Evolutionary conservation across 495 filamentous ascomycete genomes (phyloP).

Genomic region (Staphylotrichum longicolle): DNA sequence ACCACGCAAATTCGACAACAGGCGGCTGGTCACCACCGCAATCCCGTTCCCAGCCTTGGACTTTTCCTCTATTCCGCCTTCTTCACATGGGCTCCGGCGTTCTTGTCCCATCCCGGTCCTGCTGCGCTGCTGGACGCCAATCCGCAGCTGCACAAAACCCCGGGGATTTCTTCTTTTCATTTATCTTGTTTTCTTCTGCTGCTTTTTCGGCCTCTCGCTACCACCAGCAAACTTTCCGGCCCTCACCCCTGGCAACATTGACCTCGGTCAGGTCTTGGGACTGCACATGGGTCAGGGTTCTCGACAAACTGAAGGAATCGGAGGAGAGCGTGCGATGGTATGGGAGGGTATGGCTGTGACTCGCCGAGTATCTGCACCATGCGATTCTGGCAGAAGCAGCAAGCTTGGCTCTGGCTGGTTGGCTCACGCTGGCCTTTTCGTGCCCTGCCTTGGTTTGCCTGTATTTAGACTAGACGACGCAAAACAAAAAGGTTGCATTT

Average conservation of each 20-base stretch:
- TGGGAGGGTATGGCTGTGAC: neutral
- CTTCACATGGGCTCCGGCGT: slow-evolving; percentile 5
- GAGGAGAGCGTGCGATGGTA: neutral
- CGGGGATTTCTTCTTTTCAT: neutral
- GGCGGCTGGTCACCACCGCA: slow-evolving; percentile 1
- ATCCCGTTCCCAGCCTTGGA: neutral
- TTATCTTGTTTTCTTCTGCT: slow-evolving; percentile 4
- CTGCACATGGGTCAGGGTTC: neutral
- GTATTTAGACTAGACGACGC: slow-evolving; percentile 19
- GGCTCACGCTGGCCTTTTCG: neutral
- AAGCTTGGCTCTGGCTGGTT: neutral
- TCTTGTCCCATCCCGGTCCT: neutral
- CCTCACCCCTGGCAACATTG: too few relatives aligned
- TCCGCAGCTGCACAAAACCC: slow-evolving; percentile 5
- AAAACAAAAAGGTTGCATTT: slow-evolving; percentile 3
- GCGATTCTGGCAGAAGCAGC: neutral
- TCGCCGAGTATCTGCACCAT: neutral
- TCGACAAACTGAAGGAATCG: neutral
- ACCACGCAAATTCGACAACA: neutral
- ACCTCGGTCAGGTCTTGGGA: too few relatives aligned
- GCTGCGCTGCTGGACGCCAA: neutral
- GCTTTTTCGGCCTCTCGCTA: neutral
- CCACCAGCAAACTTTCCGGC: too few relatives aligned
- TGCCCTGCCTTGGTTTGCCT: slow-evolving; percentile 12
- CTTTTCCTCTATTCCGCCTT: neutral